Evolutionary conservation across 225 moss, liverwort and hornwort species (phyloP).

Genomic region (Pseudisothecium myosuroides): DNA sequence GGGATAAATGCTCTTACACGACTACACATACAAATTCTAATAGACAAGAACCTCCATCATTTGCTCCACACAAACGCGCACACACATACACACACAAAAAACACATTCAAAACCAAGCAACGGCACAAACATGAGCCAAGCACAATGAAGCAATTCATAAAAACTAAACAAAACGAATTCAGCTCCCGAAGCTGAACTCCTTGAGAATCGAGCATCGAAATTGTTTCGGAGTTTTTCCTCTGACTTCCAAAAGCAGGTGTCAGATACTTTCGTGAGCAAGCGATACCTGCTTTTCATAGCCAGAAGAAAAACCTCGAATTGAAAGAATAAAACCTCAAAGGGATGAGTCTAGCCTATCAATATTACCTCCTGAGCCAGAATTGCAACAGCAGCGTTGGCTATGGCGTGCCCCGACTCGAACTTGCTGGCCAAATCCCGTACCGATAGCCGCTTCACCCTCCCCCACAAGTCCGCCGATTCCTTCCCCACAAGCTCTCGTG

Average conservation of each 20-base stretch:
- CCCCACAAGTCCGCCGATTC: slow-evolving; percentile 43
- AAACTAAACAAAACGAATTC: neutral
- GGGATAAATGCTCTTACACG: neutral
- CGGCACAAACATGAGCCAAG: neutral
- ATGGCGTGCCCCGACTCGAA: slow-evolving; percentile 44
- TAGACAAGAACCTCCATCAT: neutral
- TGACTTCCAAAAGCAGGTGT: neutral
- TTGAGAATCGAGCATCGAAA: neutral
- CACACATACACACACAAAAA: neutral
- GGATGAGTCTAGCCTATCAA: neutral
- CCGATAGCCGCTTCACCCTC: slow-evolving; percentile 24
- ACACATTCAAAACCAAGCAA: neutral
- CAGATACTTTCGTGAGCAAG: neutral
- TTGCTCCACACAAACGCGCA: neutral
- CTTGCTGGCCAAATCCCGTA: slow-evolving; percentile 46
- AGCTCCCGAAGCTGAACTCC: neutral
- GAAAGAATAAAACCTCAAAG: neutral
- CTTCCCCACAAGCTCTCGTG: slow-evolving; percentile 31
- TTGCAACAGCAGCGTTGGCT: slow-evolving; percentile 28
- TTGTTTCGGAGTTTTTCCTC: neutral
- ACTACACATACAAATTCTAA: neutral
- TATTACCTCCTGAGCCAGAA: slow-evolving; percentile 32
- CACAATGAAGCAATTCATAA: neutral
- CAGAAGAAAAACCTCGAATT: neutral
- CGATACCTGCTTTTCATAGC: neutral